phyloP scores from a whole-genome alignment of 2,329 filamentous ascomycete species.

The Curvularia hawaiiensis region DNA sequence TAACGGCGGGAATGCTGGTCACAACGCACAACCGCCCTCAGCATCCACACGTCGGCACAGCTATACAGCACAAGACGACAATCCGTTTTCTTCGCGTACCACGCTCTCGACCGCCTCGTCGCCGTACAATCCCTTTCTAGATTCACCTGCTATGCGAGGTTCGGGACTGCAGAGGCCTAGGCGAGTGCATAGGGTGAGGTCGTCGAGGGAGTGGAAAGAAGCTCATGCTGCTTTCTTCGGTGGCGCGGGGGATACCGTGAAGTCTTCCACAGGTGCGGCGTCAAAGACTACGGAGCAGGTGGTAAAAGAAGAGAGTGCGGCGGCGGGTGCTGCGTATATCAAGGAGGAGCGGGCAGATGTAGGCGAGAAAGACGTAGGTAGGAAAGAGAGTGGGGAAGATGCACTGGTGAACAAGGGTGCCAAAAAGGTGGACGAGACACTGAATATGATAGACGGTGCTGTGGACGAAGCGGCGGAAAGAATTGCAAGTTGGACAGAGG shows the following conservation, averaged over 20 bases:
- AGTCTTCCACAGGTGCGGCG: background rate
- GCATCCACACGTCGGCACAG: background rate
- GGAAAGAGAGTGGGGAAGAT: too few species aligned
- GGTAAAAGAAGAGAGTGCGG: background rate
- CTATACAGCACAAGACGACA: background rate
- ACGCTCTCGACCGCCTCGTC: background rate
- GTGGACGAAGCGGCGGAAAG: conserved; percentile 1
- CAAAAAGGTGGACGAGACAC: background rate
- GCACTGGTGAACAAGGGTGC: background rate
- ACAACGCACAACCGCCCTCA: background rate
- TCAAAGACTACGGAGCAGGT: background rate
- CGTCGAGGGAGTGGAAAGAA: background rate
- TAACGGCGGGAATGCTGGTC: background rate
- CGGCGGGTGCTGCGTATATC: background rate
- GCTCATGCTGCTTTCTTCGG: background rate
- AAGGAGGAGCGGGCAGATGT: background rate
- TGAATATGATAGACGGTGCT: conserved; percentile 3
- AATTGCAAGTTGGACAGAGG: conserved; percentile 8
- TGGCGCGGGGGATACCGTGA: background rate
- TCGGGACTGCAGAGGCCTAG: background rate
- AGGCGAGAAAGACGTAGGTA: background rate
- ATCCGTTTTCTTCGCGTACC: background rate
- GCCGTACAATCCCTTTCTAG: conserved; percentile 2
- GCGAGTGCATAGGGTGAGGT: background rate
- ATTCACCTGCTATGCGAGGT: background rate